Evolutionary conservation across 2,329 filamentous ascomycete genomes (phyloP), one percentile per base, ranked within the genome.

Genomic region (Graphilbum ipis-grandicollis): DNA sequence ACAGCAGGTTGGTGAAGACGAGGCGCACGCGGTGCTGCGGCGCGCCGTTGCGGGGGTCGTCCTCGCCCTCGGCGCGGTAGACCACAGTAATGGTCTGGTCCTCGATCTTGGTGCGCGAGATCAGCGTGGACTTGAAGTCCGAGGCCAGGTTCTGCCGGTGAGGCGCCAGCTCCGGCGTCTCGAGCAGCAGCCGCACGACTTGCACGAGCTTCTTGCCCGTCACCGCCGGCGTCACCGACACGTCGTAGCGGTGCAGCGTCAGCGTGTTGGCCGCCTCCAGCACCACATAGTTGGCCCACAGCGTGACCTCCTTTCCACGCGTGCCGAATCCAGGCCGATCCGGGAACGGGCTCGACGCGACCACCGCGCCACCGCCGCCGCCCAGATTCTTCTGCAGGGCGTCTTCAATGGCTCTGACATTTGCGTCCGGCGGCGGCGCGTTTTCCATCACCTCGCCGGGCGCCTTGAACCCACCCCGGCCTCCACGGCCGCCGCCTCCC

Each of bases 271-370:
- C 30, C 56, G 55, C 43, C 7, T 54, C 46, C 34, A 73, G 39
- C 2, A 52, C 52, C 44, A 68, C 71, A 44, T 66, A 72, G 48
- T 74, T 73, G 5, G 66, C 55, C 65, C 66, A 71, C 0, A 73
- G 52, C 2, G 53, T 45, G 3, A 68, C 58, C 0, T 48, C 32
- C 2, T 33, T 49, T 4, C 68, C 69, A 5, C 44, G 44, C 3
- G 48, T 56, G 17, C 67, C 66, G 42, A 62, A 72, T 2, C 58
- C 59, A 17, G 69, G 69, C 3, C 68, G 59, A 8, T 48, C 39
- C 3, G 68, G 64, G 33, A 71, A 39, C 17, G 19, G 14, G n/a
- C 37, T 31, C 12, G 29, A 39, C 17, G 19, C 9, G 18, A 37
- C 28, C 12, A 30, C 26, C 6, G 5, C 14, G 6, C 23, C 12